These are phyloP conservation scores for Fraxinus platypoda DNA, from an alignment of 305 asterid species.

Conservation along the genomic window DNA sequence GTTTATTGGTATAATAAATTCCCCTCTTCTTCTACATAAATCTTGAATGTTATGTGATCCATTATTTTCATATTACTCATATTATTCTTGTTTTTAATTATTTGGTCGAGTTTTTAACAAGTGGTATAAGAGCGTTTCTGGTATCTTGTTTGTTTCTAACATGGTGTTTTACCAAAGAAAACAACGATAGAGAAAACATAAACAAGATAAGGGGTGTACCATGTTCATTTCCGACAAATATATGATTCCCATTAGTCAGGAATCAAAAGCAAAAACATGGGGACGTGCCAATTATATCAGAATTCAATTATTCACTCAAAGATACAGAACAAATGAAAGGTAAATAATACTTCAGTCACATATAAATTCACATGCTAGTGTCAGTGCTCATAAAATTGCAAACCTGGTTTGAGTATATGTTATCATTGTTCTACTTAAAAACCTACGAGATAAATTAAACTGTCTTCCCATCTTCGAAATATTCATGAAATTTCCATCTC, in stretches of 20 bases:
- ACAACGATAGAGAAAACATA: background rate
- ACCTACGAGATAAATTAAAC: background rate
- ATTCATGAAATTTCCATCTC: background rate
- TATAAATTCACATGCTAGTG: background rate
- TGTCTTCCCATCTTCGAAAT: background rate
- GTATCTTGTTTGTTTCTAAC: too few species aligned
- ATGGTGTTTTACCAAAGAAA: background rate
- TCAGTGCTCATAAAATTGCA: background rate
- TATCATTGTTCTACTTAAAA: background rate
- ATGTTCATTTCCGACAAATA: background rate
- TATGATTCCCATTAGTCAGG: background rate
- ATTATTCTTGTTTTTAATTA: too few species aligned
- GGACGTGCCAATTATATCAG: background rate
- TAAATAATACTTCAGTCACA: background rate
- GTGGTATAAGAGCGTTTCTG: too few species aligned
- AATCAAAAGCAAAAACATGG: background rate
- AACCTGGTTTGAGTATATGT: background rate
- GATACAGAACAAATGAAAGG: background rate
- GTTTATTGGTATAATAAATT: too few species aligned
- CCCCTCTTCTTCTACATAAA: too few species aligned
- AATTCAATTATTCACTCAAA: background rate
- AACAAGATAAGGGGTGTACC: background rate
- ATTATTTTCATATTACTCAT: too few species aligned
- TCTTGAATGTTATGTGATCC: too few species aligned
- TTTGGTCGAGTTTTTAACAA: too few species aligned